These are phyloP conservation scores for Yamadazyma triangularis DNA, from an alignment of 1,139 yeast species.

Conservation along the genomic window DNA sequence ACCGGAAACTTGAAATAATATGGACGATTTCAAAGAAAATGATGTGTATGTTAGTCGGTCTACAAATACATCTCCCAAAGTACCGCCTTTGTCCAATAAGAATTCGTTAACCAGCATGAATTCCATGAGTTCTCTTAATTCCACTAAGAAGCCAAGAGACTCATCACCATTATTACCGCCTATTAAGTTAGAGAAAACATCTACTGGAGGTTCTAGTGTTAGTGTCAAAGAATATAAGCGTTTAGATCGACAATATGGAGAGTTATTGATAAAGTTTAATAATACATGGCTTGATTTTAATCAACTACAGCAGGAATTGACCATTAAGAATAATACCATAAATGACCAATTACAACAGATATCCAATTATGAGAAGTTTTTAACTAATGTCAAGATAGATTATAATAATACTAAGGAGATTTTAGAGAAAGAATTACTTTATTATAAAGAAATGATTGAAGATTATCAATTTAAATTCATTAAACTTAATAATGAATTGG, in stretches of 20 bases:
- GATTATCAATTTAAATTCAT: slow-evolving; percentile 27
- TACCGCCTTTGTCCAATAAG: slow-evolving; percentile 6
- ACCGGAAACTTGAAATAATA: too few relatives aligned
- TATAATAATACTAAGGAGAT: slow-evolving; percentile 21
- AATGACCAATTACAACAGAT: slow-evolving; percentile 13
- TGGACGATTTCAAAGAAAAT: slow-evolving; percentile 1
- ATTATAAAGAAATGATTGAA: slow-evolving; percentile 29
- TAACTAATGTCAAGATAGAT: slow-evolving; percentile 8
- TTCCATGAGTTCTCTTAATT: slow-evolving; percentile 1
- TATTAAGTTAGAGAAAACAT: slow-evolving; percentile 7
- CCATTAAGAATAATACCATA: slow-evolving; percentile 12
- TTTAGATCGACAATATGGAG: slow-evolving; percentile 11
- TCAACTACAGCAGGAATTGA: slow-evolving; percentile 13
- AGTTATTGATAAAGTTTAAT: slow-evolving; percentile 11
- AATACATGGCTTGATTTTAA: slow-evolving; percentile 11
- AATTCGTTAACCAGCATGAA: slow-evolving; percentile 6
- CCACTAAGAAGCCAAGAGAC: not conserved
- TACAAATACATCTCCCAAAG: not conserved
- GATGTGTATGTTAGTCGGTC: not conserved
- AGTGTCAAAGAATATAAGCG: not conserved
- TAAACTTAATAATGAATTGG: slow-evolving; percentile 21
- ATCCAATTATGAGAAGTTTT: slow-evolving; percentile 13
- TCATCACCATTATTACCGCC: slow-evolving; percentile 10
- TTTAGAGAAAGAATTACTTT: slow-evolving; percentile 25
- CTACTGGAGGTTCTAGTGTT: not conserved